These are phyloP conservation scores for Globisporangium solare DNA, from an alignment of 352 stramenopile species.

Conservation along the genomic window DNA sequence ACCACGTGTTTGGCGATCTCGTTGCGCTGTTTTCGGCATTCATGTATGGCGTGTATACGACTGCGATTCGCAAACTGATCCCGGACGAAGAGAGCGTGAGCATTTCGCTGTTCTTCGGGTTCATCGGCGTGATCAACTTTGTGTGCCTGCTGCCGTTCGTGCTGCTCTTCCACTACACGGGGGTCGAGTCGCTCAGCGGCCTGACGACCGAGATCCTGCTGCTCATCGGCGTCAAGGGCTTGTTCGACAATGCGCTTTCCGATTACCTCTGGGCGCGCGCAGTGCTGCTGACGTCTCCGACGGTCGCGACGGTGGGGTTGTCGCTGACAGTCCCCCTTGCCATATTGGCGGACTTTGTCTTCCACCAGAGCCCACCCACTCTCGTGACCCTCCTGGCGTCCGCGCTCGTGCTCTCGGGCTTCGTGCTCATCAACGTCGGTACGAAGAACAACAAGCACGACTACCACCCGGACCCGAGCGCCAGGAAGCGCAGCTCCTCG, in stretches of 20 bases:
- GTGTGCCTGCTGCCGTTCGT: slow-evolving; percentile 60
- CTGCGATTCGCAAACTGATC: slow-evolving; percentile 71
- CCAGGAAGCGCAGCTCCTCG: slow-evolving; percentile 14
- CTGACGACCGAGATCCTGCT: slow-evolving; percentile 77
- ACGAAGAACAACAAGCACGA: slow-evolving; percentile 61
- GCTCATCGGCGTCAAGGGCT: slow-evolving; percentile 84
- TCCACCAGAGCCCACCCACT: slow-evolving; percentile 49
- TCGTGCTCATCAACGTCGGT: slow-evolving; percentile 55
- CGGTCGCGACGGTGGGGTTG: slow-evolving; percentile 95
- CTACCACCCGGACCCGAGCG: slow-evolving; percentile 35
- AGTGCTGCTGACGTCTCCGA: slow-evolving; percentile 94
- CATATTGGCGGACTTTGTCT: slow-evolving; percentile 87
- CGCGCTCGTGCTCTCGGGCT: slow-evolving; percentile 65
- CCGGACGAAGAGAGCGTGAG: slow-evolving; percentile 86
- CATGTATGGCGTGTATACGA: slow-evolving; percentile 94
- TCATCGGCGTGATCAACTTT: slow-evolving; percentile 90
- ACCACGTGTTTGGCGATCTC: slow-evolving; percentile 59
- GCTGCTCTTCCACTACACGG: slow-evolving; percentile 63
- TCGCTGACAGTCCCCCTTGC: slow-evolving; percentile 96
- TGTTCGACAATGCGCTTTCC: slow-evolving; percentile 94
- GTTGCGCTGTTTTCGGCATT: slow-evolving; percentile 72
- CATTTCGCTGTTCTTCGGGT: slow-evolving; percentile 95
- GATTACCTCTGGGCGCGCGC: slow-evolving; percentile 95
- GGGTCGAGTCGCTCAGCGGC: slow-evolving; percentile 59
- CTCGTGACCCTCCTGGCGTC: slow-evolving; percentile 57